A percentile compares a stretch with the other conserved stretches of the same genome.
These are phyloP conservation scores for Nannochloropsis oceanica DNA, from an alignment of 108 stramenopile genomes.

Conservation along the genomic window DNA sequence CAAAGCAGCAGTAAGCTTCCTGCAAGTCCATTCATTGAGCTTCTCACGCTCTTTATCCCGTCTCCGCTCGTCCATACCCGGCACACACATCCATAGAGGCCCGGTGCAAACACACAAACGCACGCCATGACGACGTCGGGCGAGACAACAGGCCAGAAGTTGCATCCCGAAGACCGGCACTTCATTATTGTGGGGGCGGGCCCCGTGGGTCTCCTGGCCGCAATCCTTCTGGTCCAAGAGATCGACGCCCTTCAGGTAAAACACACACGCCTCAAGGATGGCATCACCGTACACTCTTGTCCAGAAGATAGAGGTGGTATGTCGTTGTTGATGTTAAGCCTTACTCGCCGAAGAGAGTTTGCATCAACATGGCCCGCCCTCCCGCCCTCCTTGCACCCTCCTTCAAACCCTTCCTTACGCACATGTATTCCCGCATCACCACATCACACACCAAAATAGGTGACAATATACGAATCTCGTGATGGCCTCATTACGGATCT, in stretches of 20 bases:
- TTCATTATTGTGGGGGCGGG: neutral
- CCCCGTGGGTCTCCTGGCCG: neutral
- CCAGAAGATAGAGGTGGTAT: neutral
- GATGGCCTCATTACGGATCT: neutral
- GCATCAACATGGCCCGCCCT: neutral
- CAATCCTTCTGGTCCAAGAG: neutral
- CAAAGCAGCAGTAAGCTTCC: too few species aligned
- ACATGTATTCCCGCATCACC: neutral
- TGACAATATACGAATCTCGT: neutral
- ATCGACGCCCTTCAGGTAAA: neutral
- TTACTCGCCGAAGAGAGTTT: neutral
- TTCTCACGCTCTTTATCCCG: too few species aligned
- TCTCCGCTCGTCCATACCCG: too few species aligned
- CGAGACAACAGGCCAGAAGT: too few species aligned
- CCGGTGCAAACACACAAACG: too few species aligned
- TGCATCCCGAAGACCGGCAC: neutral
- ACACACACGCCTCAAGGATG: neutral
- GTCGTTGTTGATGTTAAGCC: neutral
- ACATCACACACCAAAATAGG: neutral
- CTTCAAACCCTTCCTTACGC: too few species aligned
- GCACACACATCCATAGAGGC: too few species aligned
- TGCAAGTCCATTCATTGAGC: too few species aligned
- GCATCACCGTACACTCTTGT: too few species aligned
- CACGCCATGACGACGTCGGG: too few species aligned
- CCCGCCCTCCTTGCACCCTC: neutral